Conservation (phyloP, 108 stramenopile species). For the Fragilariopsis cylindrus region DNA sequence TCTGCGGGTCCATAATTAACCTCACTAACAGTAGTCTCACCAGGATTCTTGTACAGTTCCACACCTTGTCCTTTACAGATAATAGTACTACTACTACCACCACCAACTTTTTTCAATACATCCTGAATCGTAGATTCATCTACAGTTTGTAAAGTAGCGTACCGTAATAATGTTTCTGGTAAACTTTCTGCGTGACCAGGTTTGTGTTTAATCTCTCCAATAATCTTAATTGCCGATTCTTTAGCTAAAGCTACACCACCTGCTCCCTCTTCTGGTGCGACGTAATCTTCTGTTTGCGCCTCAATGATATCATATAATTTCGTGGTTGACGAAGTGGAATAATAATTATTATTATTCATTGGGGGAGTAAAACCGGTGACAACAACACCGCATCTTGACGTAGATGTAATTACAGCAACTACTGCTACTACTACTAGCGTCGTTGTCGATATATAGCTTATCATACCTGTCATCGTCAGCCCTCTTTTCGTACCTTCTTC, state of each 20-base stretch:
- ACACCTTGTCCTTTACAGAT: conserved; percentile 61
- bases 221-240: conserved; percentile 62
- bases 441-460: too few species aligned
- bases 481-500: too few species aligned
- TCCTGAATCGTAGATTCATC: conserved; percentile 36
- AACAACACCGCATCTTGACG: too few species aligned
- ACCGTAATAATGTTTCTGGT: conserved; percentile 49
- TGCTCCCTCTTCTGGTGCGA: conserved; percentile 41
- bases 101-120: conserved; percentile 31
- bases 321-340: background rate
- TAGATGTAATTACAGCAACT: background rate
- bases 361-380: background rate
- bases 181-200: conserved; percentile 43
- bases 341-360: background rate
- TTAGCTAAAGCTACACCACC: conserved; percentile 69
- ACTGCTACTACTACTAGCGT: too few species aligned
- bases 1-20: conserved; percentile 56
- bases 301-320: conserved; percentile 33
- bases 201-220: conserved; percentile 45
- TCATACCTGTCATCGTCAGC: too few species aligned
- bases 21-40: conserved; percentile 44
- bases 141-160: conserved; percentile 40
- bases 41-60: conserved; percentile 72
- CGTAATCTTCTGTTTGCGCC: conserved; percentile 45
- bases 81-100: conserved; percentile 30